Conservation (phyloP, 1,139 yeast species). For the Suhomyces choctaworum region DNA sequence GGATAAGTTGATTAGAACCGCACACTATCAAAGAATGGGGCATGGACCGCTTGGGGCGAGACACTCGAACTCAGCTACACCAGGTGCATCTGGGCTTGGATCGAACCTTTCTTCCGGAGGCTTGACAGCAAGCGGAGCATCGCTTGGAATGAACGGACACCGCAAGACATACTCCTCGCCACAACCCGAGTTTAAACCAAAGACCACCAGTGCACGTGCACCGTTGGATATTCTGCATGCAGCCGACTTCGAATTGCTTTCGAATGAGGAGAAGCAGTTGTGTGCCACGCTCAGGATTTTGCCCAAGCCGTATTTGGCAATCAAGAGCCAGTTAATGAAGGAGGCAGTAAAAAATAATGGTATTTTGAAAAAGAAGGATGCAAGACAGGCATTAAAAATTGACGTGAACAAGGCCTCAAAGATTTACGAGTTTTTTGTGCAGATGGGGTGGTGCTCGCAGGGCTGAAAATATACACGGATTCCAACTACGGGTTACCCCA, state of each 20-base stretch:
- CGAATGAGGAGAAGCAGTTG: conserved; percentile 81
- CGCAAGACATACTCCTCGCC: conserved; percentile 30
- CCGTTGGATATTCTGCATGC: conserved; percentile 79
- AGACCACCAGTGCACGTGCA: conserved; percentile 42
- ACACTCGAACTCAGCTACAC: conserved; percentile 17
- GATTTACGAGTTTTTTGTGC: conserved; percentile 88
- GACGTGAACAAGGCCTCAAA: conserved; percentile 85
- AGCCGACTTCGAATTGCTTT: conserved; percentile 76
- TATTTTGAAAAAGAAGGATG: conserved; percentile 73
- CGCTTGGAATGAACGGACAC: conserved; percentile 18
- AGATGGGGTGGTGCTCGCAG: conserved; percentile 79
- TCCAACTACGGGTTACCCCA: no score
- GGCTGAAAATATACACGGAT: no score
- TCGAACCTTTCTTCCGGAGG: conserved; percentile 8
- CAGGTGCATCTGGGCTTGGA: conserved; percentile 9
- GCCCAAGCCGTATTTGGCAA: conserved; percentile 93
- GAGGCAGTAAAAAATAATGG: conserved; percentile 89
- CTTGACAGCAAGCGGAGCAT: conserved; percentile 2
- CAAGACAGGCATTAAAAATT: conserved; percentile 77
- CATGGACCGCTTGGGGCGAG: conserved; percentile 37
- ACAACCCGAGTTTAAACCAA: conserved; percentile 44
- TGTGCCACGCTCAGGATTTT: conserved; percentile 81
- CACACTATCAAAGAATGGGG: conserved; percentile 64
- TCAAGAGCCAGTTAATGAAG: conserved; percentile 87
- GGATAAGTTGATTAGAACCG: conserved; percentile 68